phyloP scores from a whole-genome alignment of 805 yeast genomes.

The Brettanomyces anomalus region DNA sequence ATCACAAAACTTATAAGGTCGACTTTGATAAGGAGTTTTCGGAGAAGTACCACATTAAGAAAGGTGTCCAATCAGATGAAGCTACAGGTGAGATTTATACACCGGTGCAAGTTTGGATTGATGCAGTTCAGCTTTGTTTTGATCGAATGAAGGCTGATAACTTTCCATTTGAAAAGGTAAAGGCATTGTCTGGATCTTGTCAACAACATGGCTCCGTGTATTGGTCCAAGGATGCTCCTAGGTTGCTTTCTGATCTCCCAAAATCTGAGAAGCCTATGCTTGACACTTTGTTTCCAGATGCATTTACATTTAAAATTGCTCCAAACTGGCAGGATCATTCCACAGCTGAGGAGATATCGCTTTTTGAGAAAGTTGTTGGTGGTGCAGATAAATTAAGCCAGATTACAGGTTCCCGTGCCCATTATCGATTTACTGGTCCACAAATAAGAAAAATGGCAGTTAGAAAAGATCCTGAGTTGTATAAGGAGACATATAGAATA shows the following conservation, averaged over 20 bases:
- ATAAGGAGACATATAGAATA: conserved; percentile 50
- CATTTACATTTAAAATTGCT: conserved; percentile 55
- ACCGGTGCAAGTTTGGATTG: conserved; percentile 88
- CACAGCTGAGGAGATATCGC: conserved; percentile 57
- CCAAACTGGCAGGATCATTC: conserved; percentile 97
- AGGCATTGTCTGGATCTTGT: conserved; percentile 73
- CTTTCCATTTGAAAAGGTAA: conserved; percentile 53
- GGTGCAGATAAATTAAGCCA: conserved; percentile 53
- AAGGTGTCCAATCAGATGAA: conserved; percentile 60
- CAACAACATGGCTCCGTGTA: conserved; percentile 91
- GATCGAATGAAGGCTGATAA: conserved; percentile 36
- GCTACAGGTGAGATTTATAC: conserved; percentile 55
- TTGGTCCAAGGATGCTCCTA: conserved; percentile 49
- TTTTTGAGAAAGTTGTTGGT: conserved; percentile 52
- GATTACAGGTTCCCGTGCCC: conserved; percentile 80
- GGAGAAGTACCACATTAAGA: conserved; percentile 50
- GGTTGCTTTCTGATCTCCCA: conserved; percentile 29
- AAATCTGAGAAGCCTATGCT: conserved; percentile 27
- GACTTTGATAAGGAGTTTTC: conserved; percentile 59
- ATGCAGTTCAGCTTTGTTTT: conserved; percentile 63
- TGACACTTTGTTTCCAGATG: conserved; percentile 37
- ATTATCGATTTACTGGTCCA: conserved; percentile 86
- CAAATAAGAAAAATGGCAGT: conserved; percentile 71
- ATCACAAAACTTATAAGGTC: conserved; percentile 49
- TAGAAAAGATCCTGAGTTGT: conserved; percentile 40